A percentile compares a stretch with the other conserved stretches of the same genome.
Evolutionary conservation across 2,329 filamentous ascomycete genomes (phyloP).

Genomic region (Aspergillus sp.): DNA sequence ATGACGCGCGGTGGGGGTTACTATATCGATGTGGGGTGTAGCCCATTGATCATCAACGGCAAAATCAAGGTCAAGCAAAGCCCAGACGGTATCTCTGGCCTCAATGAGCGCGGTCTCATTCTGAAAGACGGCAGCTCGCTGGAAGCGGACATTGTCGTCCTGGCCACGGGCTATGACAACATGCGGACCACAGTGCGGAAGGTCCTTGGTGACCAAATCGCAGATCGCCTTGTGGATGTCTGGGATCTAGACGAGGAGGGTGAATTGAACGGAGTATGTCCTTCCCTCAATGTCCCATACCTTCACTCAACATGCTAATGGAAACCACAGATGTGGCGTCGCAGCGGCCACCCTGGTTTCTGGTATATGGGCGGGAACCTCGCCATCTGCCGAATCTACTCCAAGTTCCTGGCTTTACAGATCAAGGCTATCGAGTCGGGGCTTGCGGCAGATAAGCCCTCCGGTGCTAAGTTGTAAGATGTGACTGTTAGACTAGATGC

Average conservation of each 20-base stretch:
- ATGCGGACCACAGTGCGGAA: conserved; percentile 57
- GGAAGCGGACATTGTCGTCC: conserved; percentile 55
- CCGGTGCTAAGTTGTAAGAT: not conserved
- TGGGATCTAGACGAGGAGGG: conserved; percentile 54
- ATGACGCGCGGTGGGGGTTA: conserved; percentile 48
- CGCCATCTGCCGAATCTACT: conserved; percentile 54
- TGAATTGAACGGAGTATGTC: conserved; percentile 43
- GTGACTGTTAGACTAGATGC: too few species aligned
- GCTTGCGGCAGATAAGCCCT: conserved; percentile 9
- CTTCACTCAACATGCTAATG: conserved; percentile 1
- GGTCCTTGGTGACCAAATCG: conserved; percentile 55
- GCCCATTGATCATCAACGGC: conserved; percentile 48
- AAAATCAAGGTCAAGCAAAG: conserved; percentile 56
- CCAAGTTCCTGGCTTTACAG: conserved; percentile 44
- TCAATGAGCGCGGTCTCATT: conserved; percentile 40
- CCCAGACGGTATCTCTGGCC: conserved; percentile 43
- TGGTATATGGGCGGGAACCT: conserved; percentile 61
- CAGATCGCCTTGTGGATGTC: conserved; percentile 48
- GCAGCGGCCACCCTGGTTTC: conserved; percentile 54
- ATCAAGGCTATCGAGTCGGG: conserved; percentile 42
- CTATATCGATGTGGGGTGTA: conserved; percentile 51
- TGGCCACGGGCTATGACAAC: conserved; percentile 59
- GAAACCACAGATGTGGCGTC: conserved; percentile 40
- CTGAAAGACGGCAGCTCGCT: conserved; percentile 50
- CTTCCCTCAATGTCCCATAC: not conserved